phyloP scores from a whole-genome alignment of 169 alveolate genomes.

The Plasmodium billcollinsi region DNA sequence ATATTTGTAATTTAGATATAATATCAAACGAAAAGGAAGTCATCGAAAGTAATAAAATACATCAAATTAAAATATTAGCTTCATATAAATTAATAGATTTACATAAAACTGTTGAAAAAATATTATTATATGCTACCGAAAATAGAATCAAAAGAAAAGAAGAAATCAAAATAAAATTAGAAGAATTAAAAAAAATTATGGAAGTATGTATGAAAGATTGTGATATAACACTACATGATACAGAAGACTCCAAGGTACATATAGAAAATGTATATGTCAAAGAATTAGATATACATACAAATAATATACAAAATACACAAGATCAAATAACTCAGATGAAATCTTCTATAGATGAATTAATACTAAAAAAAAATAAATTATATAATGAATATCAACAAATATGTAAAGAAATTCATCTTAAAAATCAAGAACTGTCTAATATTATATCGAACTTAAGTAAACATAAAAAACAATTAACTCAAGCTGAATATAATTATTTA shows the following conservation, averaged over 20 bases:
- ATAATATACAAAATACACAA: slow-evolving; percentile 31
- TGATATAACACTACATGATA: slow-evolving; percentile 50
- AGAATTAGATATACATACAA: slow-evolving; percentile 34
- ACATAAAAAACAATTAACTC: slow-evolving; percentile 47
- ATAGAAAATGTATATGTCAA: slow-evolving; percentile 59
- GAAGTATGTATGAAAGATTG: slow-evolving; percentile 67
- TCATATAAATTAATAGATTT: slow-evolving; percentile 42
- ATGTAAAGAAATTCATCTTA: slow-evolving; percentile 46
- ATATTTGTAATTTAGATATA: not conserved
- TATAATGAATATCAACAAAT: slow-evolving; percentile 42
- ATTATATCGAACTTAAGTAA: slow-evolving; percentile 13
- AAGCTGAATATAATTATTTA: slow-evolving; percentile 52
- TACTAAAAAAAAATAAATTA: slow-evolving; percentile 26
- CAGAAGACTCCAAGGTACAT: slow-evolving; percentile 60
- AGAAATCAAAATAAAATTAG: slow-evolving; percentile 51
- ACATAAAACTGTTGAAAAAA: slow-evolving; percentile 35
- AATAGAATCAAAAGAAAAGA: slow-evolving; percentile 35
- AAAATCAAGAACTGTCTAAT: slow-evolving; percentile 25
- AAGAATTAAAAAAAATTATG: slow-evolving; percentile 63
- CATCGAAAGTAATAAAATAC: slow-evolving; percentile 50
- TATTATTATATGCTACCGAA: slow-evolving; percentile 26
- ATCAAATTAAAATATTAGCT: slow-evolving; percentile 56
- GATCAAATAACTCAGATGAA: slow-evolving; percentile 38
- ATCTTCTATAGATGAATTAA: slow-evolving; percentile 20
- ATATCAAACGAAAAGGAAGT: slow-evolving; percentile 26